phyloP scores from a whole-genome alignment of 2,329 filamentous ascomycete genomes.

The Fusarium setosum region DNA sequence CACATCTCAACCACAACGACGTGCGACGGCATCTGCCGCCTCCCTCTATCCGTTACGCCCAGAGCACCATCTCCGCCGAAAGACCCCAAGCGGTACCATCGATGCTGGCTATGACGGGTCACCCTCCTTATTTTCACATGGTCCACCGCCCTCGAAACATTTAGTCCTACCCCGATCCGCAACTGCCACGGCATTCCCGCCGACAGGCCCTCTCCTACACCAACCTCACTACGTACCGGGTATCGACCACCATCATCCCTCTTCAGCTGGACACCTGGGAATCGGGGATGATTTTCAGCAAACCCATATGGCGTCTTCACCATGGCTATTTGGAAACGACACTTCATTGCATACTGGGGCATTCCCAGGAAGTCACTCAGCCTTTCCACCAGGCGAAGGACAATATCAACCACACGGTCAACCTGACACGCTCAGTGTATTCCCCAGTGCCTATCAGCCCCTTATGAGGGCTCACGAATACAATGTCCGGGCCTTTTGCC shows the following conservation, averaged over 20 bases:
- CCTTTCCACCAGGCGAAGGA: slow-evolving; percentile 20
- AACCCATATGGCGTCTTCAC: slow-evolving; percentile 13
- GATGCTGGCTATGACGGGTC: slow-evolving; percentile 92
- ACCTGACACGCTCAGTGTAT: slow-evolving; percentile 27
- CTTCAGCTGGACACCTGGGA: slow-evolving; percentile 20
- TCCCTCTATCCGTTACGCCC: slow-evolving; percentile 46
- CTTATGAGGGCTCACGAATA: slow-evolving; percentile 51
- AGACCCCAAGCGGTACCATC: slow-evolving; percentile 94
- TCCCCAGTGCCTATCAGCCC: slow-evolving; percentile 44
- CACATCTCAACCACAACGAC: slow-evolving; percentile 44
- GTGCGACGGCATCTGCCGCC: slow-evolving; percentile 21
- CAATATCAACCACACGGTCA: slow-evolving; percentile 28
- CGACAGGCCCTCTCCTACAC: slow-evolving; percentile 16
- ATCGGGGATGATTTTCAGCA: slow-evolving; percentile 27
- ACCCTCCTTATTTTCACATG: slow-evolving; percentile 76
- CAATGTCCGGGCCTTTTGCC: slow-evolving; percentile 53
- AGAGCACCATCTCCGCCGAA: slow-evolving; percentile 87
- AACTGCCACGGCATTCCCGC: slow-evolving; percentile 31
- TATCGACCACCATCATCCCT: slow-evolving; percentile 20
- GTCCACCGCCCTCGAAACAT: slow-evolving; percentile 84
- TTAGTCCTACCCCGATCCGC: slow-evolving; percentile 75
- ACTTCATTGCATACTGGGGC: slow-evolving; percentile 18
- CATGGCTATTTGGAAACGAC: slow-evolving; percentile 31
- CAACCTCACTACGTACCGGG: slow-evolving; percentile 24
- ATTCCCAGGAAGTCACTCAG: slow-evolving; percentile 26